Evolutionary conservation across 1,139 yeast genomes (phyloP).

Genomic region (Blastobotrys serpentis): DNA sequence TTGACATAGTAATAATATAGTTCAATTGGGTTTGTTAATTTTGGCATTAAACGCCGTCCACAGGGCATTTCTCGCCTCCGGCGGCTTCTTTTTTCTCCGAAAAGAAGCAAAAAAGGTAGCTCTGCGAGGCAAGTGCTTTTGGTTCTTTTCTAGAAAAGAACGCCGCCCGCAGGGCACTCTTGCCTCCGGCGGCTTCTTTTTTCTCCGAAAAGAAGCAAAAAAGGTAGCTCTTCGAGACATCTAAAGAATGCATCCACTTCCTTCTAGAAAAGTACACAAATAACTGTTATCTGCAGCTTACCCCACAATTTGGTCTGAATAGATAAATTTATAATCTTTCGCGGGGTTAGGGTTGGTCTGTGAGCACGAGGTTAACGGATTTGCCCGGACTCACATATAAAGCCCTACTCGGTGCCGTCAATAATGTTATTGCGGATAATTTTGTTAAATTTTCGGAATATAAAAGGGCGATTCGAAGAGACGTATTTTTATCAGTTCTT

Average conservation of each 20-base stretch:
- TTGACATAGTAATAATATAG: background rate
- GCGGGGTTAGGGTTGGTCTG: background rate
- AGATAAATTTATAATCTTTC: background rate
- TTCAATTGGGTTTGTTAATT: no score
- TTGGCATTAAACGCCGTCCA: background rate
- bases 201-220: constrained; percentile 3
- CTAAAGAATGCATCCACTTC: background rate
- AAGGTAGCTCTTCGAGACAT: background rate
- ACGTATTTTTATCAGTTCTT: no score
- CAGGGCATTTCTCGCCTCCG: background rate
- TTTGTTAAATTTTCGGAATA: background rate
- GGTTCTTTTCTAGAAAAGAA: constrained; percentile 3
- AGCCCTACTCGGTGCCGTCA: background rate
- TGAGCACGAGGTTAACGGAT: background rate
- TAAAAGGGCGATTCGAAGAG: background rate
- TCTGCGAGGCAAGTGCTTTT: constrained; percentile 4
- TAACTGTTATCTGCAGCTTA: no score
- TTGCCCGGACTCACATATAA: background rate
- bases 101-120: constrained; percentile 5
- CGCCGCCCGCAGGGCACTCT: constrained; percentile 2
- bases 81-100: constrained; percentile 5
- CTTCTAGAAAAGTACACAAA: no score
- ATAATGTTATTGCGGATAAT: background rate
- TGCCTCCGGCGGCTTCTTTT: constrained; percentile 3
- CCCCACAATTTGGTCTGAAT: no score